Base-by-base conservation (phyloP, 768 basidiomycete species). In the Lentinula edodes region DNA sequence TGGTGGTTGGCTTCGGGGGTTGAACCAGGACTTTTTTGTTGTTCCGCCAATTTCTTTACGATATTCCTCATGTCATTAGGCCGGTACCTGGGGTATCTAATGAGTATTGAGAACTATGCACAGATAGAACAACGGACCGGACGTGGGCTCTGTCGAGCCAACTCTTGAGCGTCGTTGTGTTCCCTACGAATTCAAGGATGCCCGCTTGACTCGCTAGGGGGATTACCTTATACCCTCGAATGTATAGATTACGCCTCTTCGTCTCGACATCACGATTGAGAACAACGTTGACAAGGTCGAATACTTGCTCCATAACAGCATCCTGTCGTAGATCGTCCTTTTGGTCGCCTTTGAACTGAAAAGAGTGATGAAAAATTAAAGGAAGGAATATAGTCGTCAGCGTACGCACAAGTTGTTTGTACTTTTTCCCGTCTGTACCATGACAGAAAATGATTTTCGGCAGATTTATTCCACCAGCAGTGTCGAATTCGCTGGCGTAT, bases 291-390 rank as follows among this genome's bases (percentile, higher is more conserved):
- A 95, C 89, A 18, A 98, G 80, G 18, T 85, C 85, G 68, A 99
- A 99, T 2, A 97, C 93, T 73, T 99, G 97, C 68, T 98, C 93
- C 95, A 99, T 98, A 57, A 98, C 94, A 0, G 95, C 95, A 69
- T 99, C 97, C 73, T 99, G 97, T 43, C 97, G 87, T 51, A 97
- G 71, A 68, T 99, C 97, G 66, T 99, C 97, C 9, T 85, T 80
- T 8, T 90, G 90, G 75, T 90, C 86, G 3, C 93, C 93, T 71
- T 99, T 98, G 75, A 94, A 95, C 93, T 96, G 63, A 5, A 60
- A 5, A 28, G 28, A 28, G 28, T 28, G 55, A 39, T 36, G 59
- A 45, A 23, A 34, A 23, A 34, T 46, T 6, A 1, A 18, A 10
- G 34, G 5, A 8, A 54, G 23, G 10, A 58, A 18, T 15, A 15